phyloP scores from a whole-genome alignment of 108 stramenopile genomes.

The Cyclotella choctawhatcheeana region DNA sequence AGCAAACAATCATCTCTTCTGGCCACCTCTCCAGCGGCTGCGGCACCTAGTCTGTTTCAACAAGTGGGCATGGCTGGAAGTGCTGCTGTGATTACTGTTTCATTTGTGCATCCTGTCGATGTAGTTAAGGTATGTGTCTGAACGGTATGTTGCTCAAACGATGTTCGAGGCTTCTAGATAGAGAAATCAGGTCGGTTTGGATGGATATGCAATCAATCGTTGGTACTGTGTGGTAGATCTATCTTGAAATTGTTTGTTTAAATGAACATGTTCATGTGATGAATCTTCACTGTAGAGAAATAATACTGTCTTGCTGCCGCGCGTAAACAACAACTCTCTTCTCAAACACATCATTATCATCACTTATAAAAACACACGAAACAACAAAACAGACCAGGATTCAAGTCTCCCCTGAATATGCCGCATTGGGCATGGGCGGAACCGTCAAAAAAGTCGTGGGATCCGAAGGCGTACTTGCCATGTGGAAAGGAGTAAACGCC shows the following conservation, averaged over 20 bases:
- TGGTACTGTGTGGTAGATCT: too few relatives aligned
- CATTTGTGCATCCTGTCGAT: constrained; percentile 93
- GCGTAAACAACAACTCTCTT: not conserved
- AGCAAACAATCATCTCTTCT: constrained; percentile 7
- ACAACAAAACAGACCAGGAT: constrained; percentile 67
- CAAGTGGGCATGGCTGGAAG: constrained; percentile 89
- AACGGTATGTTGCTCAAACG: not conserved
- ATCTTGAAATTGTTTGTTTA: too few relatives aligned
- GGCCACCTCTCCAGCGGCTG: constrained; percentile 44
- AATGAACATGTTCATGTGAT: not conserved
- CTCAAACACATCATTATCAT: not conserved
- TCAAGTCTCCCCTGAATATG: constrained; percentile 82
- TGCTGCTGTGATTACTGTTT: constrained; percentile 87
- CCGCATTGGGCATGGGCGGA: constrained; percentile 77
- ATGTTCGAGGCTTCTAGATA: too few relatives aligned
- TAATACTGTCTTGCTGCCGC: too few relatives aligned
- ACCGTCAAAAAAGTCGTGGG: constrained; percentile 70
- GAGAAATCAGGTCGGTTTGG: too few relatives aligned
- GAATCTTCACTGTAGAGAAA: not conserved
- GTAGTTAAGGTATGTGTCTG: constrained; percentile 80
- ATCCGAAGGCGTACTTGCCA: constrained; percentile 78
- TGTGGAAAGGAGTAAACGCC: constrained; percentile 92
- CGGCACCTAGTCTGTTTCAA: constrained; percentile 68
- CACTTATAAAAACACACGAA: not conserved
- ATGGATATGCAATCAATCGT: too few relatives aligned